These are phyloP conservation scores for Chaetothyriales sp. DNA, from an alignment of 2,329 filamentous ascomycete species.

Conservation along the genomic window DNA sequence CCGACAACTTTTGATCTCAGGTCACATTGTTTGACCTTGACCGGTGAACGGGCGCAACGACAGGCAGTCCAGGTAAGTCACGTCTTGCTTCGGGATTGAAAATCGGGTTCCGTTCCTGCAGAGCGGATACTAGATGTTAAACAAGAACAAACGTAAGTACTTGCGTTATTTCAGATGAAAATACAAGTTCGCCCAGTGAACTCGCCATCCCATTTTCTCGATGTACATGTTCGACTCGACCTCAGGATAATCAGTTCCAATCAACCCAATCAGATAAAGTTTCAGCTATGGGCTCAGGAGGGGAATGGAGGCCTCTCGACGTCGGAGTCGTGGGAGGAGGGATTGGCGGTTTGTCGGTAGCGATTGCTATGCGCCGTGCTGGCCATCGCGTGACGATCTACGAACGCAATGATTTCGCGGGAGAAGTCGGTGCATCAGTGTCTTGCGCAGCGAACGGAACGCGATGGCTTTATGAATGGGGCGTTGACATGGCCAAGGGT, in stretches of 20 bases:
- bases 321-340: slow-evolving; percentile 39
- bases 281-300: not conserved
- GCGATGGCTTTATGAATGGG: slow-evolving; percentile 56
- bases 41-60: too few relatives aligned
- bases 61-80: not conserved
- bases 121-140: not conserved
- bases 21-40: not conserved
- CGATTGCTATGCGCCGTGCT: slow-evolving; percentile 39
- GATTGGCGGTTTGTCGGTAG: slow-evolving; percentile 39
- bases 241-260: not conserved
- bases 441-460: slow-evolving; percentile 58
- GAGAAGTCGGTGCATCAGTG: slow-evolving; percentile 54
- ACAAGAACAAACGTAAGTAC: not conserved
- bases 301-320: slow-evolving; percentile 32
- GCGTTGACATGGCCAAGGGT: slow-evolving; percentile 49
- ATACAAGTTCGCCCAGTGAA: too few relatives aligned
- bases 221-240: not conserved
- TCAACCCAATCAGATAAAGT: not conserved
- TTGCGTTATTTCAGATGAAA: not conserved
- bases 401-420: slow-evolving; percentile 51
- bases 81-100: not conserved
- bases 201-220: not conserved
- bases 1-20: not conserved
- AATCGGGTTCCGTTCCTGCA: not conserved
- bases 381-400: slow-evolving; percentile 50